Percentiles rank a stretch among this genome's conserved stretches.
phyloP scores from a whole-genome alignment of 352 stramenopile species.

The Pilasporangium apinafurcum region DNA sequence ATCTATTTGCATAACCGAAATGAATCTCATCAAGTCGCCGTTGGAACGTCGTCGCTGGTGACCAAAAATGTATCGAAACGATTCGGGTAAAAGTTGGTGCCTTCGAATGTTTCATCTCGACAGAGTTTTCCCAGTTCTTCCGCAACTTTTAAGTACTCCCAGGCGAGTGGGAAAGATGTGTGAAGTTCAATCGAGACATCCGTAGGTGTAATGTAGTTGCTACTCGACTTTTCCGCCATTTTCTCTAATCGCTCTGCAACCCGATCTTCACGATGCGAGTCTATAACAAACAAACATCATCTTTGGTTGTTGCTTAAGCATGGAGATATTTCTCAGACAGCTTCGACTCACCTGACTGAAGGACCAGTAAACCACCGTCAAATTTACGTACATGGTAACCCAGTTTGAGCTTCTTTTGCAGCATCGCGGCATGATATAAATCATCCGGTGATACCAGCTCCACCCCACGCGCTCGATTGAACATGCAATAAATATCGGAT shows the following conservation, averaged over 20 bases:
- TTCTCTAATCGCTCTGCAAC: constrained; percentile 59
- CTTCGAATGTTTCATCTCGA: constrained; percentile 94
- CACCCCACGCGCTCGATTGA: constrained; percentile 96
- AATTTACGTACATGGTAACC: constrained; percentile 93
- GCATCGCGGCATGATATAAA: constrained; percentile 86
- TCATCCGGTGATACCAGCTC: constrained; percentile 97
- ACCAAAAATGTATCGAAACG: constrained; percentile 59
- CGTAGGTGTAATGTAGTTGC: constrained; percentile 81
- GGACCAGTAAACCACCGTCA: constrained; percentile 88
- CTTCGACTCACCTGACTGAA: constrained; percentile 84
- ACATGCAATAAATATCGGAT: constrained; percentile 98
- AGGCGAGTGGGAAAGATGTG: constrained; percentile 92
- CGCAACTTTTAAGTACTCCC: constrained; percentile 94
- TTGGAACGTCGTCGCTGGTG: neutral
- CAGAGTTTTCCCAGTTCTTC: constrained; percentile 92
- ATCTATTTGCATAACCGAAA: neutral
- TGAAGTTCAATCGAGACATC: constrained; percentile 90
- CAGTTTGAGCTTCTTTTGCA: constrained; percentile 83
- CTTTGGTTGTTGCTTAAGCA: constrained; percentile 21
- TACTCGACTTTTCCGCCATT: constrained; percentile 70
- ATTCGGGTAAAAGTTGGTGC: constrained; percentile 94
- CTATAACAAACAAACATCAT: constrained; percentile 8
- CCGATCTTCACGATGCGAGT: constrained; percentile 84
- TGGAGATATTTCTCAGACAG: constrained; percentile 5
- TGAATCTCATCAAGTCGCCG: neutral